Evolutionary conservation across 306 rosid genomes (phyloP), one percentile per base, ranked within the genome.

Genomic region (Trifolium repens): DNA sequence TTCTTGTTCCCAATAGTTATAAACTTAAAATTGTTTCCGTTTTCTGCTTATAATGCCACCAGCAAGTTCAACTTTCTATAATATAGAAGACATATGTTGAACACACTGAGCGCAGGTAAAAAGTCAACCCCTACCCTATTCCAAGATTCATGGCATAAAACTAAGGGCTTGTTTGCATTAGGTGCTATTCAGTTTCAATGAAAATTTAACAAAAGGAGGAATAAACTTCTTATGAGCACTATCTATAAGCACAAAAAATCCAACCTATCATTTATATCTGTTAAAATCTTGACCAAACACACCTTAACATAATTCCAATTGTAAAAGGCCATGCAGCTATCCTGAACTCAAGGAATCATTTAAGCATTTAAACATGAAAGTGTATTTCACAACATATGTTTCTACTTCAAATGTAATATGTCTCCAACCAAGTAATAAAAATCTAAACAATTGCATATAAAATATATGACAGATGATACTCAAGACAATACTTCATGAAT

Each of bases 51-150:
- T 22, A 24, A 43, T 22, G n/a, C 27, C 34, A 35, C 54, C 44
- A 58, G 40, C 66, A 77, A 43, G 9, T 67, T 75, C 63, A 10
- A 30, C 44, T 49, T 40, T 67, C 60, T 47, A 71, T 50, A 17
- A 49, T 5, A 54, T 47, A 35, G 2, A 26, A 62, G 55, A 26
- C 46, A 12, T 35, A 65, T 8, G n/a, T 43, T 37, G 4, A 32
- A 52, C 71, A 62, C 46, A 26, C n/a, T 37, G 40, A 37, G 40
- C 9, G 19, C 54, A 61, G 19, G 53, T 27, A 82, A 59, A 43
- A 59, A 50, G 1, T 0, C 24, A 63, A 0, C 55, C 39, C 39
- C 32, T 27, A 27, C 17, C 16, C 65, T 63, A 68, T 62, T 44
- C 53, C 54, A 67, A 72, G 75, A 22, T 58, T 15, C 16, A 47